Evolutionary conservation across 345 rosid species (phyloP).

Genomic region (Mallotus nudiflorus): DNA sequence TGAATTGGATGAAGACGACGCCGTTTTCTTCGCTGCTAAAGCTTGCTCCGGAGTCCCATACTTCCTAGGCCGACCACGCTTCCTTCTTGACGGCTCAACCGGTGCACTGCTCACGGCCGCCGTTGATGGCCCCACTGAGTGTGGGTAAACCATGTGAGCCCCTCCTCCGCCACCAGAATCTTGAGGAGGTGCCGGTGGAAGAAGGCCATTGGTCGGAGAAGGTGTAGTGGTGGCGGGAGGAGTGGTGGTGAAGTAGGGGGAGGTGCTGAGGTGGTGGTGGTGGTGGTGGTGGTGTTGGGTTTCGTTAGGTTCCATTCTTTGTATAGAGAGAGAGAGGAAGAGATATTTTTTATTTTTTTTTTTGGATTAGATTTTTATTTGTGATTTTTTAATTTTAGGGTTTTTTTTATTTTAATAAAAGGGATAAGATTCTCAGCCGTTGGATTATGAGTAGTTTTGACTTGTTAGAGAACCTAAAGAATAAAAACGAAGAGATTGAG

Average conservation of each 20-base stretch:
- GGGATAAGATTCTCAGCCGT: constrained; percentile 12
- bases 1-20: constrained; percentile 27
- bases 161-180: neutral
- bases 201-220: constrained; percentile 64
- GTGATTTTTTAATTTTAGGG: constrained; percentile 7
- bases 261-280: constrained; percentile 46
- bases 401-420: neutral
- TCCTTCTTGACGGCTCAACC: constrained; percentile 62
- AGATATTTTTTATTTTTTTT: constrained; percentile 20
- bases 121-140: constrained; percentile 50
- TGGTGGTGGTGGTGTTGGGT: constrained; percentile 33
- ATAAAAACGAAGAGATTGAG: neutral
- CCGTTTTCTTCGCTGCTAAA: constrained; percentile 81
- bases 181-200: constrained; percentile 34
- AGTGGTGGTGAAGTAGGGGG: constrained; percentile 20
- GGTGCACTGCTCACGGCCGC: constrained; percentile 53
- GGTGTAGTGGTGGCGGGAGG: constrained; percentile 33
- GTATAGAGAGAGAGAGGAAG: constrained; percentile 36
- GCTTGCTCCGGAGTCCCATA: constrained; percentile 94
- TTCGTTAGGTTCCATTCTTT: constrained; percentile 66
- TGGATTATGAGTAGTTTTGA: neutral
- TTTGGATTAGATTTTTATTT: constrained; percentile 21
- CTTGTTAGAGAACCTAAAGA: neutral
- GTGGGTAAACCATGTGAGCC: constrained; percentile 50
- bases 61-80: constrained; percentile 95